Conservation (phyloP, 192 early-diverging fungal genomes). For the Tieghemiomyces parasiticus region DNA sequence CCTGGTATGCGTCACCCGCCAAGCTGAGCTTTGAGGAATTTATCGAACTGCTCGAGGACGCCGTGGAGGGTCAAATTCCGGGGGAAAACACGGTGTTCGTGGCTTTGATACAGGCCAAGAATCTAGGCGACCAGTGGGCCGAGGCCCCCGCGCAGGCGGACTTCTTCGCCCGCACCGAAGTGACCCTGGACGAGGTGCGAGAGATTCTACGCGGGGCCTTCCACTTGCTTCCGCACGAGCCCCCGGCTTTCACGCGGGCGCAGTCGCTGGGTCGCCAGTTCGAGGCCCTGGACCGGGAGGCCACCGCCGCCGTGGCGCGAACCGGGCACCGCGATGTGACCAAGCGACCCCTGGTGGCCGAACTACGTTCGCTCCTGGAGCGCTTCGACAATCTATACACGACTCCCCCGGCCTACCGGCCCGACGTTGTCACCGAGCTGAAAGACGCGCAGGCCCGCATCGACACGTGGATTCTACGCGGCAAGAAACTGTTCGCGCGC, state of each 20-base stretch:
- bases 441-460: conserved; percentile 3
- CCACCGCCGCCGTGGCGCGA: conserved; percentile 13
- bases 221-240: conserved; percentile 14
- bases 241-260: conserved; percentile 14
- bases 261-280: conserved; percentile 18
- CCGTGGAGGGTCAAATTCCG: conserved; percentile 18
- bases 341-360: conserved; percentile 17
- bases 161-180: conserved; percentile 14
- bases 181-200: conserved; percentile 20
- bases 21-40: conserved; percentile 12
- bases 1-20: background rate
- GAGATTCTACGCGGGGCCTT: conserved; percentile 16
- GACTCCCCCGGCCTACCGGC: conserved; percentile 5
- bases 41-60: conserved; percentile 18
- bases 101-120: conserved; percentile 15
- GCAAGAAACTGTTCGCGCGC: conserved; percentile 10
- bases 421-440: background rate
- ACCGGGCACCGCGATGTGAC: conserved; percentile 14
- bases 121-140: conserved; percentile 16
- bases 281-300: conserved; percentile 14
- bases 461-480: conserved; percentile 10
- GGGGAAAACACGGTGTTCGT: conserved; percentile 18
- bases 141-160: conserved; percentile 10
- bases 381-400: conserved; percentile 4
- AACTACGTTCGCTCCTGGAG: conserved; percentile 16